Evolutionary conservation across 257 asterid species (phyloP).

Genomic region (Hygrophila difformis): DNA sequence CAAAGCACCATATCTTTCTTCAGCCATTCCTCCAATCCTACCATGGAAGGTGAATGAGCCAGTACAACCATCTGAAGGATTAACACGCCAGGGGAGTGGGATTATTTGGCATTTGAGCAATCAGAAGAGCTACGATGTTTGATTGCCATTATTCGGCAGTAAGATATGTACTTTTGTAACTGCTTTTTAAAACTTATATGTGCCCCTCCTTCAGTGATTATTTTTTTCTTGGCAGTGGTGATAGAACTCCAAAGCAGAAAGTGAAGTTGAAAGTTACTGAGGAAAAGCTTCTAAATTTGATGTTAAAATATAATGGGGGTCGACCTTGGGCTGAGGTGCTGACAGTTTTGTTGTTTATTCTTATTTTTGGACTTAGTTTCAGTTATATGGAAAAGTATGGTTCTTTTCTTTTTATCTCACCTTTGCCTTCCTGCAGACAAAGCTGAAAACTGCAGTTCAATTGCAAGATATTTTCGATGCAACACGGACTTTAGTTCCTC

Average conservation of each 20-base stretch:
- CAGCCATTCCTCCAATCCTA: slow-evolving; percentile 65
- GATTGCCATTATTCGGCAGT: slow-evolving; percentile 90
- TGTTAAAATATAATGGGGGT: slow-evolving; percentile 92
- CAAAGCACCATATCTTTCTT: slow-evolving; percentile 90
- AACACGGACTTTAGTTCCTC: slow-evolving; percentile 86
- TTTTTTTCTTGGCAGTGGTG: slow-evolving; percentile 62
- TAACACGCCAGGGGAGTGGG: slow-evolving; percentile 96
- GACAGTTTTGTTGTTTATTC: slow-evolving; percentile 12
- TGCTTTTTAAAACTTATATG: background rate
- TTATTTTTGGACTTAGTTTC: slow-evolving; percentile 13
- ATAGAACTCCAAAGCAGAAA: slow-evolving; percentile 97
- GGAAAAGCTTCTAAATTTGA: slow-evolving; percentile 88
- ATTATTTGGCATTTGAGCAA: slow-evolving; percentile 80
- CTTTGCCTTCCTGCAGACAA: slow-evolving; percentile 50
- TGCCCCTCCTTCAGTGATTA: slow-evolving; percentile 14
- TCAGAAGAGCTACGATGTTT: slow-evolving; percentile 97
- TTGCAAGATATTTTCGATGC: slow-evolving; percentile 99
- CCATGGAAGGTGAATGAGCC: slow-evolving; percentile 91
- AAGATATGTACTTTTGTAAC: slow-evolving; percentile 24
- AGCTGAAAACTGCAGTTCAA: slow-evolving; percentile 90
- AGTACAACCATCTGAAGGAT: slow-evolving; percentile 71
- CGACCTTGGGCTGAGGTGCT: slow-evolving; percentile 90
- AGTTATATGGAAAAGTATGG: no score
- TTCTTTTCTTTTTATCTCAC: slow-evolving; percentile 15
- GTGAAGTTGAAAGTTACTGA: slow-evolving; percentile 96